phyloP scores from a whole-genome alignment of 768 basidiomycete genomes.

The Termitomyces sp. region DNA sequence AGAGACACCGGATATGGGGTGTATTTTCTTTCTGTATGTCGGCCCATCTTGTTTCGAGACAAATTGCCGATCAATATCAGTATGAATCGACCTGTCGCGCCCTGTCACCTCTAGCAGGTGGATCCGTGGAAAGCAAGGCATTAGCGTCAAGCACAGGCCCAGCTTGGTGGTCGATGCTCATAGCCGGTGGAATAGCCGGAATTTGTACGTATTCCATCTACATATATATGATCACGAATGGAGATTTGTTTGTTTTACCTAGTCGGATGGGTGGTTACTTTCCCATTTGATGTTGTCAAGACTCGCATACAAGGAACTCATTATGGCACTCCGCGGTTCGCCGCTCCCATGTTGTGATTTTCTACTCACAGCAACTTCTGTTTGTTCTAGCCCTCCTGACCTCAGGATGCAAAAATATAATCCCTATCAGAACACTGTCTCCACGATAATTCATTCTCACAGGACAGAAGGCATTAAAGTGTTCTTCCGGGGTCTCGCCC shows the following conservation, averaged over 20 bases:
- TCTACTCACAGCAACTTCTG: not conserved
- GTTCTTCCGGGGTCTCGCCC: constrained; percentile 72
- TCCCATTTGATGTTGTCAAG: constrained; percentile 87
- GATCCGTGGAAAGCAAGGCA: not conserved
- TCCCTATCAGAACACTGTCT: constrained; percentile 53
- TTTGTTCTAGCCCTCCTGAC: constrained; percentile 1
- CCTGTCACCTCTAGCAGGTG: constrained; percentile 20
- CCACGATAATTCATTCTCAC: constrained; percentile 57
- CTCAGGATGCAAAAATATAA: constrained; percentile 19
- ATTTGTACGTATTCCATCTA: constrained; percentile 28
- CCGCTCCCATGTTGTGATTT: not conserved
- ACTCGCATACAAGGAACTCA: constrained; percentile 72
- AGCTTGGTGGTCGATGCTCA: constrained; percentile 53
- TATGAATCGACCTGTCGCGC: constrained; percentile 62
- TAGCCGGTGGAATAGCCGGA: constrained; percentile 76
- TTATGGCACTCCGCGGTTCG: not conserved
- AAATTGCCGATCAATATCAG: constrained; percentile 8
- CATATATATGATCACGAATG: not conserved
- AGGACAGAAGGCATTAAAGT: constrained; percentile 59
- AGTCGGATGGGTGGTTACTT: constrained; percentile 76
- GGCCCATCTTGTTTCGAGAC: not conserved
- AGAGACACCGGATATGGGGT: constrained; percentile 81
- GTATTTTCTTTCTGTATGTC: constrained; percentile 75
- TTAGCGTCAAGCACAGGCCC: constrained; percentile 28
- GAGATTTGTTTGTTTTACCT: not conserved